These are phyloP conservation scores for Capronia americana DNA, from an alignment of 2,329 filamentous ascomycete species.

Conservation along the genomic window DNA sequence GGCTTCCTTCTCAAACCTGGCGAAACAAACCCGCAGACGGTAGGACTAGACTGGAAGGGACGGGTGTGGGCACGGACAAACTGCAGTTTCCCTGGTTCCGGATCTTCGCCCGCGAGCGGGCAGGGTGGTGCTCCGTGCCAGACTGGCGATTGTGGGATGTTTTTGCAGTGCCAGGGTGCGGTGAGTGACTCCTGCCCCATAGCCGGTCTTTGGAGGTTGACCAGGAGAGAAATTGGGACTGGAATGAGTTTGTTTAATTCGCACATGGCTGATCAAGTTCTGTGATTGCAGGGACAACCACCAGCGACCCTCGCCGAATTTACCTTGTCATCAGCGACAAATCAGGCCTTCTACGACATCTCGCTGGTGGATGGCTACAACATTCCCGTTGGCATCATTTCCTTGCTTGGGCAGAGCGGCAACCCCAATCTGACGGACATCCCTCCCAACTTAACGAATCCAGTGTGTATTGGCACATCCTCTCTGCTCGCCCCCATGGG, in stretches of 20 bases:
- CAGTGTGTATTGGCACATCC: slow-evolving; percentile 74
- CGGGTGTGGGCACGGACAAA: slow-evolving; percentile 84
- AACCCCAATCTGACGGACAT: slow-evolving; percentile 67
- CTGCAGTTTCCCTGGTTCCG: slow-evolving; percentile 71
- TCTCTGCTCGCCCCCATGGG: slow-evolving; percentile 60
- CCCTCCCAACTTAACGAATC: slow-evolving; percentile 77
- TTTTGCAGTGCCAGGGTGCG: slow-evolving; percentile 71
- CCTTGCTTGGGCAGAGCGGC: slow-evolving; percentile 55
- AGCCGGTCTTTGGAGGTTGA: neutral
- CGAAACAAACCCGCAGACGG: slow-evolving; percentile 64
- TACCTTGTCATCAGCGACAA: slow-evolving; percentile 64
- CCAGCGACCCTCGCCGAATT: slow-evolving; percentile 83
- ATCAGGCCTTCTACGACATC: slow-evolving; percentile 82
- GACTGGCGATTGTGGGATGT: slow-evolving; percentile 78
- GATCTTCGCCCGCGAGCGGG: slow-evolving; percentile 58
- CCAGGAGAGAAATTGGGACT: neutral
- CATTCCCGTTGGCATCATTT: slow-evolving; percentile 56
- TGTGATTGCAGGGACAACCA: slow-evolving; percentile 65
- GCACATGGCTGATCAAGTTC: neutral
- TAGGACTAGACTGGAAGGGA: slow-evolving; percentile 78
- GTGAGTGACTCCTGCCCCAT: slow-evolving; percentile 56
- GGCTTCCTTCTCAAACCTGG: slow-evolving; percentile 73
- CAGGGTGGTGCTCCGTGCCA: slow-evolving; percentile 65
- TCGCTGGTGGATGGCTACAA: slow-evolving; percentile 87
- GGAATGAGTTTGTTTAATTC: neutral